These are phyloP conservation scores for Acanthamoeba lenticulata DNA, from an alignment of 208 protist species.

Conservation along the genomic window DNA sequence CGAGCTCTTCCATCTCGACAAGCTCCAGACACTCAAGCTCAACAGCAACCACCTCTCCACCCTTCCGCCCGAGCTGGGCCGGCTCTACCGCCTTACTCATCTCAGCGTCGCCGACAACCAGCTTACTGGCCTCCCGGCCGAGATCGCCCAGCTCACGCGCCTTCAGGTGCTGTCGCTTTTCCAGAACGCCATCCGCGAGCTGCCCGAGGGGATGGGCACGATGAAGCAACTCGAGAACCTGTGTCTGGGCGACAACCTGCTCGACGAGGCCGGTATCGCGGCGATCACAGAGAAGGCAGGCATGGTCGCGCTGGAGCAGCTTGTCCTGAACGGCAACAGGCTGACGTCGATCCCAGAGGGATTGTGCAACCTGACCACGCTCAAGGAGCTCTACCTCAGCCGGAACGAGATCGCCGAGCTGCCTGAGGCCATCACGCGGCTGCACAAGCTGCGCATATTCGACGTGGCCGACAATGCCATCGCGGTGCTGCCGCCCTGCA, in stretches of 20 bases:
- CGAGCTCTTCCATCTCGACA: conserved; percentile 51
- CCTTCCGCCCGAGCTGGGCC: conserved; percentile 55
- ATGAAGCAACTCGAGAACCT: conserved; percentile 36
- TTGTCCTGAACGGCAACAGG: conserved; percentile 60
- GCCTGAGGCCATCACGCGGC: background rate
- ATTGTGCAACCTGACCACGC: conserved; percentile 37
- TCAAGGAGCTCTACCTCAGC: conserved; percentile 55
- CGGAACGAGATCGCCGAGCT: conserved; percentile 50
- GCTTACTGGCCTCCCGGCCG: background rate
- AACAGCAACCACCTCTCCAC: background rate
- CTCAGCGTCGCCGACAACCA: conserved; percentile 38
- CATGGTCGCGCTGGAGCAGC: conserved; percentile 41
- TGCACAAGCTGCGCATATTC: conserved; percentile 17
- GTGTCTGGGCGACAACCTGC: conserved; percentile 55
- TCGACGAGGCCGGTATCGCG: conserved; percentile 21
- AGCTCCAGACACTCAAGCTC: conserved; percentile 49
- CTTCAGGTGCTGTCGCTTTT: conserved; percentile 62
- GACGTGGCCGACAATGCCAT: conserved; percentile 49
- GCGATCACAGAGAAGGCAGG: conserved; percentile 1
- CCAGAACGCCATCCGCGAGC: background rate
- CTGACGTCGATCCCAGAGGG: conserved; percentile 47
- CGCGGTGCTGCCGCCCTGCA: background rate
- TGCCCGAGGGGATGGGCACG: conserved; percentile 11
- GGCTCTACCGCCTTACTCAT: conserved; percentile 25
- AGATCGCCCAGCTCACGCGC: conserved; percentile 49